Evolutionary conservation across 2,329 filamentous ascomycete genomes (phyloP), one percentile per base, ranked within the genome.

Genomic region (Aspergillus sp.): DNA sequence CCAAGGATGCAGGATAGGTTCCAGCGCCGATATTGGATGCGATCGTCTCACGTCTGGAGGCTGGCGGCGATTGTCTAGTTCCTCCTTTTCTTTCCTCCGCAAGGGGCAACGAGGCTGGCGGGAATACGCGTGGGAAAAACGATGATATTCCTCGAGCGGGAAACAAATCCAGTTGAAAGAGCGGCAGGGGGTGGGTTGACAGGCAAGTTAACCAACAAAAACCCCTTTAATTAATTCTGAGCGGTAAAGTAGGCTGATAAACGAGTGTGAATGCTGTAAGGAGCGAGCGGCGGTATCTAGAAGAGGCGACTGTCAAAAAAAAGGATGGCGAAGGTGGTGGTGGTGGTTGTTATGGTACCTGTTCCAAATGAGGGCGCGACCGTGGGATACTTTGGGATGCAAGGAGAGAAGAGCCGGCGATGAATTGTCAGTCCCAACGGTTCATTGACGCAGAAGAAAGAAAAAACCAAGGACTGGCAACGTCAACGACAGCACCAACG

Each of bases 401-500:
- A 65, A 65, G 62, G 59, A 65, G 62, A 57, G 60, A 50, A 39
- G 55, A 53, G 57, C 24, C 52, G 55, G 48, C 49, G 44, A 56
- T 53, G 45, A 55, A 59, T 65, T 64, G 58, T 60, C 61, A 59
- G 56, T 65, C 65, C 65, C 64, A 64, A 62, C 61, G 58, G 60
- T 57, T 61, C 60, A 63, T 68, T 66, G 66, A 68, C 66, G 63
- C 53, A 64, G 60, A 63, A 56, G 52, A 61, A 57, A 63, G 55
- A 52, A 36, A 26, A 61, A 58, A 58, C 44, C 43, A 48, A 48
- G 57, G 56, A 60, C 57, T 59, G 62, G 58, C 61, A 60, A 70
- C 64, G 64, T 66, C 67, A 68, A 69, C 64, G 62, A 68, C 64
- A 66, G 61, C 68, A 71, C 62, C 66, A 60, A 64, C 60, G 62